These are phyloP conservation scores for Dendryphion nanum DNA, from an alignment of 2,329 filamentous ascomycete species.

Conservation along the genomic window DNA sequence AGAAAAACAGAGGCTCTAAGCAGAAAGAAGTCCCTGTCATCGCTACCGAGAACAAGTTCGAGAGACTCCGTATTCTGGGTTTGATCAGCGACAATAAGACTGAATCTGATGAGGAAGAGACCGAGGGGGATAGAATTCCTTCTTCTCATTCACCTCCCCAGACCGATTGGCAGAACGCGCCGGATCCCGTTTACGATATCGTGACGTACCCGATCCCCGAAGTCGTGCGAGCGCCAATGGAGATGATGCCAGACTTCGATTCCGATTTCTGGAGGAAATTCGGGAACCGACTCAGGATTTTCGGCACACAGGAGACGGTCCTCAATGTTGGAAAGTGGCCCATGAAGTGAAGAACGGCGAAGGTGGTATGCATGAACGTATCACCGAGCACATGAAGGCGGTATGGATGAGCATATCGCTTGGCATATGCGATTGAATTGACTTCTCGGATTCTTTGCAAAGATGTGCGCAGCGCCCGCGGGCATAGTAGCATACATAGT, in stretches of 20 bases:
- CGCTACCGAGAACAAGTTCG: slow-evolving; percentile 27
- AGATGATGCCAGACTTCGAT: slow-evolving; percentile 52
- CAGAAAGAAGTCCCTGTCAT: slow-evolving; percentile 14
- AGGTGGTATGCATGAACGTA: slow-evolving; percentile 32
- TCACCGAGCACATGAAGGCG: no score
- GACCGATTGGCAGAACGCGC: not conserved
- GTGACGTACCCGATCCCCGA: not conserved
- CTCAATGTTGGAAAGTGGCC: slow-evolving; percentile 25
- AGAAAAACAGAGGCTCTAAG: slow-evolving; percentile 6
- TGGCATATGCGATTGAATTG: no score
- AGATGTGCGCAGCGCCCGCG: no score
- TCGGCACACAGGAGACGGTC: slow-evolving; percentile 55
- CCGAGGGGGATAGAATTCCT: slow-evolving; percentile 13
- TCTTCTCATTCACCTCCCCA: slow-evolving; percentile 1
- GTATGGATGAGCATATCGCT: no score
- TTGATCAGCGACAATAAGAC: slow-evolving; percentile 14
- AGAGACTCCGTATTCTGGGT: slow-evolving; percentile 7
- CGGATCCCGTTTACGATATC: not conserved
- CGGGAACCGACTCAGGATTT: slow-evolving; percentile 59
- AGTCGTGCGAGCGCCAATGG: slow-evolving; percentile 27
- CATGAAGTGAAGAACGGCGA: slow-evolving; percentile 30
- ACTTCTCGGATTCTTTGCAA: no score
- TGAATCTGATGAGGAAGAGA: slow-evolving; percentile 6
- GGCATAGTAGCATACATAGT: no score
- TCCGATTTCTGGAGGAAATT: slow-evolving; percentile 58